These are phyloP conservation scores for Blastobotrys ciferrii DNA, from an alignment of 1,139 yeast genomes.

Conservation along the genomic window DNA sequence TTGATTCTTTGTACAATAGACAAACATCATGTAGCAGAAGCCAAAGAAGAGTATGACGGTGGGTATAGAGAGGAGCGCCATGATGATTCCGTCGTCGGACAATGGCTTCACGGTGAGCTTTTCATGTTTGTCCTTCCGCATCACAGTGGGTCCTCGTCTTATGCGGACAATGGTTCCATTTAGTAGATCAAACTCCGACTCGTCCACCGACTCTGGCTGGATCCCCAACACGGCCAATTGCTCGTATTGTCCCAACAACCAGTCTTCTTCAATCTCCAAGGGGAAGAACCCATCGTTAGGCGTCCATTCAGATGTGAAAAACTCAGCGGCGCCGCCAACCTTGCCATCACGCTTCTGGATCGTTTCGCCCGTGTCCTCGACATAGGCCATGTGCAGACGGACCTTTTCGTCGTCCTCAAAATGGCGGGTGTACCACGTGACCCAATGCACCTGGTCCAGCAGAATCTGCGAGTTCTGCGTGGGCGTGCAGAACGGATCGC, in stretches of 20 bases:
- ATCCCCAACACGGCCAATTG: constrained; percentile 57
- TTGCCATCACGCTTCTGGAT: constrained; percentile 37
- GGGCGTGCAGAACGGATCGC: constrained; percentile 82
- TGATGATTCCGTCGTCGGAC: constrained; percentile 60
- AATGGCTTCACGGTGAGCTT: constrained; percentile 16
- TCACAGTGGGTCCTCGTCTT: constrained; percentile 56
- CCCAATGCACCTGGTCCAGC: constrained; percentile 62
- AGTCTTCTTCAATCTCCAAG: constrained; percentile 54
- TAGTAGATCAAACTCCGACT: constrained; percentile 49
- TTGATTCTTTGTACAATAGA: constrained; percentile 14
- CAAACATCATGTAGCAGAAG: constrained; percentile 17
- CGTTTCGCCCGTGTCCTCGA: constrained; percentile 46
- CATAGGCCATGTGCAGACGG: constrained; percentile 62
- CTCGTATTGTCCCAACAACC: constrained; percentile 55
- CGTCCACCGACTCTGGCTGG: constrained; percentile 66
- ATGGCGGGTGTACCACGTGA: constrained; percentile 72
- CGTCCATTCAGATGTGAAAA: constrained; percentile 71
- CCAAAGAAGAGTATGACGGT: constrained; percentile 59
- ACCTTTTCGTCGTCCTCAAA: constrained; percentile 57
- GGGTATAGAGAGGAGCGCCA: constrained; percentile 63
- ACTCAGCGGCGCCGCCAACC: constrained; percentile 45
- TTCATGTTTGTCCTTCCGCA: constrained; percentile 55
- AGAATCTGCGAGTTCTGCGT: constrained; percentile 55
- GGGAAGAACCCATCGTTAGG: constrained; percentile 64
- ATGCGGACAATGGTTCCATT: constrained; percentile 58